Conservation (phyloP, 768 basidiomycete genomes). For the Hydnum rufescens region DNA sequence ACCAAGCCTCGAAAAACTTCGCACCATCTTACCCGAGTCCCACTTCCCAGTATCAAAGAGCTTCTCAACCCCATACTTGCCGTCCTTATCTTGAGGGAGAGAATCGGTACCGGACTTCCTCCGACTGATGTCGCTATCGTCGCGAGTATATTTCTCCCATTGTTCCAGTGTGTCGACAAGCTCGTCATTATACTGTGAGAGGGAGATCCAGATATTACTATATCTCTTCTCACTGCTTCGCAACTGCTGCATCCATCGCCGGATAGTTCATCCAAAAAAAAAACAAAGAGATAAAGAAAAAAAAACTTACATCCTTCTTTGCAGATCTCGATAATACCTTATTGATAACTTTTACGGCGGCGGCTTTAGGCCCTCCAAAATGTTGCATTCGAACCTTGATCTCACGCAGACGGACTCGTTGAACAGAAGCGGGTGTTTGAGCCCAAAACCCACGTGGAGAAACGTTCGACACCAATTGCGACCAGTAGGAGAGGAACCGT, state of each 20-base stretch:
- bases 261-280: not conserved
- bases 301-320: constrained; percentile 14
- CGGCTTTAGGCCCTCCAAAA: constrained; percentile 28
- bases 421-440: constrained; percentile 7
- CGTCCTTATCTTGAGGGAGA: constrained; percentile 10
- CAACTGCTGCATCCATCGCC: constrained; percentile 1
- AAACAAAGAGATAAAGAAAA: not conserved
- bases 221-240: constrained; percentile 14
- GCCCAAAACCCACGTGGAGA: constrained; percentile 34
- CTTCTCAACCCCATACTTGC: constrained; percentile 20
- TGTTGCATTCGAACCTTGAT: constrained; percentile 43
- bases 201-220: constrained; percentile 43
- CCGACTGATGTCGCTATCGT: constrained; percentile 21
- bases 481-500: constrained; percentile 66
- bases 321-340: constrained; percentile 29
- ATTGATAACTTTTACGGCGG: constrained; percentile 38
- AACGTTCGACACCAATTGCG: constrained; percentile 35
- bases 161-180: constrained; percentile 42
- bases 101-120: constrained; percentile 11
- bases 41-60: constrained; percentile 36
- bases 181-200: constrained; percentile 62
- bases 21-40: constrained; percentile 65
- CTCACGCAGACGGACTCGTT: constrained; percentile 30
- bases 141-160: constrained; percentile 38
- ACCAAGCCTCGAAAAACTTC: constrained; percentile 48